Percentiles rank a stretch among this genome's conserved stretches.
Evolutionary conservation across 345 rosid genomes (phyloP).

Genomic region (Mallotus nudiflorus): DNA sequence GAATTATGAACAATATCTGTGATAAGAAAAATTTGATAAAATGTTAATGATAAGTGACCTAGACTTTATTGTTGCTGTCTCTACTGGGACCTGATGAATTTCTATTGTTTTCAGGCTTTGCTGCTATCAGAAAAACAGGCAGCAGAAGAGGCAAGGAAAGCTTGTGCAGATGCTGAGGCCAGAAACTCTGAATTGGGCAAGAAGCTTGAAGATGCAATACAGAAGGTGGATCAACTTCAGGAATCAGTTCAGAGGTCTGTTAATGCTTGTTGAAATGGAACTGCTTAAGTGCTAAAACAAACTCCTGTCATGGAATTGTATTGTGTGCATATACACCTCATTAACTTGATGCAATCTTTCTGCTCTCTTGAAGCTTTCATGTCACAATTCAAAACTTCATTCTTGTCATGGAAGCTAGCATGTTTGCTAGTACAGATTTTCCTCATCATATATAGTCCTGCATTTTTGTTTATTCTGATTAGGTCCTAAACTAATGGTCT

Average conservation of each 20-base stretch:
- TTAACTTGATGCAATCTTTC: slow-evolving; percentile 1
- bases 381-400: neutral
- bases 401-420: neutral
- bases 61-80: slow-evolving; percentile 1
- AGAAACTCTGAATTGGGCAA: slow-evolving; percentile 64
- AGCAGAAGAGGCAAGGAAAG: slow-evolving; percentile 64
- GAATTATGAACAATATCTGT: neutral
- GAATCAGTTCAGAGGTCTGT: slow-evolving; percentile 94
- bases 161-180: slow-evolving; percentile 57
- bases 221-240: slow-evolving; percentile 87
- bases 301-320: neutral
- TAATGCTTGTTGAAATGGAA: slow-evolving; percentile 12
- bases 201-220: slow-evolving; percentile 76
- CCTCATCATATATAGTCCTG: neutral
- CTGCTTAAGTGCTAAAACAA: slow-evolving; percentile 2
- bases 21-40: neutral
- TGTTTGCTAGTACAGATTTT: neutral
- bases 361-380: neutral
- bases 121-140: slow-evolving; percentile 65
- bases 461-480: slow-evolving; percentile 1
- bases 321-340: neutral
- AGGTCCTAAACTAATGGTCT: neutral
- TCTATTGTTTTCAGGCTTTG: slow-evolving; percentile 48
- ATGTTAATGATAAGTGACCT: neutral
- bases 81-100: slow-evolving; percentile 14